phyloP scores from a whole-genome alignment of 441 rosid genomes.

The Jatropha multifida region DNA sequence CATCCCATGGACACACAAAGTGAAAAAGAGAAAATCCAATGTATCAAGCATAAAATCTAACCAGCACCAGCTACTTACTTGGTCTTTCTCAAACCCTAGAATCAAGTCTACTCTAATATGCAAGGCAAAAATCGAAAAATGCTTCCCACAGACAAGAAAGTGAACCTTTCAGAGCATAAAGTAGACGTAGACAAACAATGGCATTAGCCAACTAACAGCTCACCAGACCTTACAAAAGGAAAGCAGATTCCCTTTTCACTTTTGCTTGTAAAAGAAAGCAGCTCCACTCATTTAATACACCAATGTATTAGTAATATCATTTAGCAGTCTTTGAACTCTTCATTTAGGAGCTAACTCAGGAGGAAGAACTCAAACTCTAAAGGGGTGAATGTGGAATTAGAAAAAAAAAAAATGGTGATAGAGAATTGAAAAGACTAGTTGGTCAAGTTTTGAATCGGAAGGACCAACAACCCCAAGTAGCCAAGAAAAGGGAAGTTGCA shows the following conservation, averaged over 20 bases:
- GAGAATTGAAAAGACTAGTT: conserved; percentile 18
- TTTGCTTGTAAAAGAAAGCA: conserved; percentile 32
- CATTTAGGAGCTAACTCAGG: conserved; percentile 21
- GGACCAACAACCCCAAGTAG: conserved; percentile 27
- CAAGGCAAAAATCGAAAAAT: conserved; percentile 41
- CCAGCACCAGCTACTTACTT: conserved; percentile 46
- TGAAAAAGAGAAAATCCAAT: conserved; percentile 46
- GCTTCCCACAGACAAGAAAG: conserved; percentile 67
- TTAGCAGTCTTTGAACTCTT: conserved; percentile 17
- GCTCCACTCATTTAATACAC: conserved; percentile 34
- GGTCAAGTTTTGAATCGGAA: conserved; percentile 39
- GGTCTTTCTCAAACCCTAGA: conserved; percentile 38
- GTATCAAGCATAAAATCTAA: conserved; percentile 68
- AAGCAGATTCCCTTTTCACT: conserved; percentile 75
- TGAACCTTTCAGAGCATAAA: conserved; percentile 94
- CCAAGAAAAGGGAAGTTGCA: conserved; percentile 30
- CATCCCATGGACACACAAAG: conserved; percentile 51
- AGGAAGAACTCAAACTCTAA: conserved; percentile 25
- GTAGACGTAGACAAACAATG: conserved; percentile 43
- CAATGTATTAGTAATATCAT: conserved; percentile 19
- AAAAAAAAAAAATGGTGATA: conserved; percentile 16
- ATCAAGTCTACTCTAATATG: conserved; percentile 41
- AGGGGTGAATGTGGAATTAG: conserved; percentile 20
- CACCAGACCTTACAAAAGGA: conserved; percentile 42
- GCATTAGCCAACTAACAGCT: conserved; percentile 75